Conservation (phyloP, 805 yeast species). For the Kluyveromyces dobzhanskii region DNA sequence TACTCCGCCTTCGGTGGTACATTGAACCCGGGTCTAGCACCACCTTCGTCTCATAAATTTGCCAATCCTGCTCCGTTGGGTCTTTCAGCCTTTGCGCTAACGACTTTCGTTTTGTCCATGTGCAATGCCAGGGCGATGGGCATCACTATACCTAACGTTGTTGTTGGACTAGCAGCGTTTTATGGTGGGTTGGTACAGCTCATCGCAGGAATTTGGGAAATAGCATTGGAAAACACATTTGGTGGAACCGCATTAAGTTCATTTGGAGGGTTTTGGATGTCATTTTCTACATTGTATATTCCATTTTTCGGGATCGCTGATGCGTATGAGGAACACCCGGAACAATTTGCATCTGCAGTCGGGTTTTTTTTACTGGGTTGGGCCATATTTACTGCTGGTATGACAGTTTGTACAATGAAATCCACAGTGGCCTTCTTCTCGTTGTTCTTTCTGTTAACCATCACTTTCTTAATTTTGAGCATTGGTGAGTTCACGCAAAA, state of each 20-base stretch:
- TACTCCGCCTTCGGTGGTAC: constrained; percentile 75
- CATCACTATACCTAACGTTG: constrained; percentile 41
- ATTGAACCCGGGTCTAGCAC: constrained; percentile 57
- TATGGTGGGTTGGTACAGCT: constrained; percentile 58
- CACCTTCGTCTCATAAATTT: constrained; percentile 48
- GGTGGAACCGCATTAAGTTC: constrained; percentile 58
- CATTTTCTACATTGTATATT: constrained; percentile 51
- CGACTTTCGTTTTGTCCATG: constrained; percentile 53
- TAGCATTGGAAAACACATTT: constrained; percentile 55
- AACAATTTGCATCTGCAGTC: constrained; percentile 39
- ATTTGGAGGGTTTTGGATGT: constrained; percentile 65
- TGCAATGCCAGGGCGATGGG: constrained; percentile 48
- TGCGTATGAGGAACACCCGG: constrained; percentile 38
- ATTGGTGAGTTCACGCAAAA: constrained; percentile 42
- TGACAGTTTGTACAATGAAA: constrained; percentile 47
- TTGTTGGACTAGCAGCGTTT: constrained; percentile 49
- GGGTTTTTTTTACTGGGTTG: constrained; percentile 57
- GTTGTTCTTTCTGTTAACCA: constrained; percentile 42
- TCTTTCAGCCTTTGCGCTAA: constrained; percentile 50
- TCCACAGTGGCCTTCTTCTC: constrained; percentile 58
- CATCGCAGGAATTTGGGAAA: constrained; percentile 60
- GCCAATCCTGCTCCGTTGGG: constrained; percentile 66
- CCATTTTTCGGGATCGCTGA: constrained; percentile 50
- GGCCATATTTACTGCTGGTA: constrained; percentile 51
- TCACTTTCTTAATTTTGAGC: constrained; percentile 49